These are phyloP conservation scores for Pleoardoris graminearum DNA, from an alignment of 2,329 filamentous ascomycete genomes.

Conservation along the genomic window DNA sequence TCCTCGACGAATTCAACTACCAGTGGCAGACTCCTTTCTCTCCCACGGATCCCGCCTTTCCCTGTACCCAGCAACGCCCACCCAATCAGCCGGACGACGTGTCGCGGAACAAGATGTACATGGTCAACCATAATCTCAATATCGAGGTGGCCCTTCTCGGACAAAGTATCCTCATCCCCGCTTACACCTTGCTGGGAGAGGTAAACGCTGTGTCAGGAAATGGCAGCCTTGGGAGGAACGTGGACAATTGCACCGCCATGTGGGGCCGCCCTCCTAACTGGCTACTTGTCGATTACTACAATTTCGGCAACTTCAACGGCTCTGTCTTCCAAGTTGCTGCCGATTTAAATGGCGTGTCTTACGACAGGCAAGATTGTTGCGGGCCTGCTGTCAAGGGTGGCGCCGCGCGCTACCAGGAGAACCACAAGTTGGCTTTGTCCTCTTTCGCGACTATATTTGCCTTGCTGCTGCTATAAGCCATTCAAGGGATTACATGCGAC, in stretches of 20 bases:
- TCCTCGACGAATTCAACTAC: constrained; percentile 84
- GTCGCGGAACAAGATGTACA: constrained; percentile 66
- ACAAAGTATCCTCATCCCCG: constrained; percentile 50
- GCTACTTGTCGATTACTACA: constrained; percentile 45
- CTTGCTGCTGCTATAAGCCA: not conserved
- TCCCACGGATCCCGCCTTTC: constrained; percentile 68
- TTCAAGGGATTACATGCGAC: too few species aligned
- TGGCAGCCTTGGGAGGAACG: constrained; percentile 30
- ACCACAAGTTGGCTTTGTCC: not conserved
- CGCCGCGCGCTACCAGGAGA: not conserved
- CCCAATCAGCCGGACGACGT: constrained; percentile 62
- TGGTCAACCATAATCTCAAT: constrained; percentile 92
- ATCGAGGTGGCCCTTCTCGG: constrained; percentile 48
- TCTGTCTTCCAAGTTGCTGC: constrained; percentile 43
- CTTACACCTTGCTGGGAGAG: constrained; percentile 30
- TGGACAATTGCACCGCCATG: constrained; percentile 31
- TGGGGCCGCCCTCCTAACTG: constrained; percentile 42
- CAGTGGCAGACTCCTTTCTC: constrained; percentile 93
- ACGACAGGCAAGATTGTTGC: constrained; percentile 28
- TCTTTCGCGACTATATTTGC: not conserved
- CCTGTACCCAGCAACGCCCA: constrained; percentile 77
- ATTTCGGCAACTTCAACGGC: constrained; percentile 39
- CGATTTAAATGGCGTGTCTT: constrained; percentile 55
- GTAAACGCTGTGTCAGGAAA: constrained; percentile 37
- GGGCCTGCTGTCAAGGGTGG: constrained; percentile 9